Evolutionary conservation across 2,329 filamentous ascomycete species (phyloP).

Genomic region (Aureobasidium melanogenum): DNA sequence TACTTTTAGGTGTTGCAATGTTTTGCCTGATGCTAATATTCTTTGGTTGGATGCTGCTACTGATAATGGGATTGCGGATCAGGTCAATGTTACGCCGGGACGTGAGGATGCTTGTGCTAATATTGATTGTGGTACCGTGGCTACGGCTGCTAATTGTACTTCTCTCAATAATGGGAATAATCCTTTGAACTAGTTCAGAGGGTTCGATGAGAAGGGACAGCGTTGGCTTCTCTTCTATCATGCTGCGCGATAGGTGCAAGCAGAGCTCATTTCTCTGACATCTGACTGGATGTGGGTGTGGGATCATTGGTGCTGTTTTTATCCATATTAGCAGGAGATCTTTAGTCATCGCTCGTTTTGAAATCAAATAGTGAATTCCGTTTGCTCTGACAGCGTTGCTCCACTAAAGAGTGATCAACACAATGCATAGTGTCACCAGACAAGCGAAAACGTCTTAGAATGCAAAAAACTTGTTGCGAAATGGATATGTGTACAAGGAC

Average conservation of each 20-base stretch:
- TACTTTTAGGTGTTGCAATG: constrained; percentile 18
- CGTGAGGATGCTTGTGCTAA: constrained; percentile 4
- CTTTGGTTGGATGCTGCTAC: constrained; percentile 11
- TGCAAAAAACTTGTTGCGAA: no score
- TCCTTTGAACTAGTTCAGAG: background rate
- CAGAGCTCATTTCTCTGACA: background rate
- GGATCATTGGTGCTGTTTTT: background rate
- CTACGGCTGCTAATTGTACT: constrained; percentile 7
- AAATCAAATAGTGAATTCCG: background rate
- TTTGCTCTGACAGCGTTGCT: background rate
- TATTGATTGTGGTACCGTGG: background rate
- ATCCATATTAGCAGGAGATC: background rate
- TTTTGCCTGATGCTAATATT: constrained; percentile 16
- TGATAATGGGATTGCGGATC: background rate
- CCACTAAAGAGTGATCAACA: background rate
- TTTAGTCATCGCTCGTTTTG: background rate
- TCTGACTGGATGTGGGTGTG: background rate
- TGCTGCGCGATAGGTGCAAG: background rate
- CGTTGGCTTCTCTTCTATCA: background rate
- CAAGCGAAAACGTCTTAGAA: no score
- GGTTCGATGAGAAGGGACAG: background rate
- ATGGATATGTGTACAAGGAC: no score
- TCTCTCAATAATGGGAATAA: background rate
- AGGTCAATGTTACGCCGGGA: background rate
- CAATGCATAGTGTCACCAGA: background rate